Evolutionary conservation across 257 asterid genomes (phyloP), one percentile per base, ranked within the genome.

Genomic region (Rehmannia glutinosa): DNA sequence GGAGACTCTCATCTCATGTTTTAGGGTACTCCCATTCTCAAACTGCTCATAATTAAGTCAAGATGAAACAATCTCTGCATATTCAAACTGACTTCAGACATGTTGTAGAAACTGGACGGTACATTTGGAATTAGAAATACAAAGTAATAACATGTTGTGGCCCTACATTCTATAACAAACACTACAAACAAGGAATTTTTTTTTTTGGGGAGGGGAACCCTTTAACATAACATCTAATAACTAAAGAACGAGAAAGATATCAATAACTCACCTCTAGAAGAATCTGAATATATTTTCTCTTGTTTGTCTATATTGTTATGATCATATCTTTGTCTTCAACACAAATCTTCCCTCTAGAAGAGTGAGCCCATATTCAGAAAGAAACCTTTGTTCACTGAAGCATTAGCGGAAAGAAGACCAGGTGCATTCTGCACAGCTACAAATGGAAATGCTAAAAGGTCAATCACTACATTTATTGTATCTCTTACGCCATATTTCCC

Each of bases 331-430:
- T 91, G 80, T 94, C 99, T 68, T 91, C 98, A 52, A 86, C 81
- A 82, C 95, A 89, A 69, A 94, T 80, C 73, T 83, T 86, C 45
- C 95, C 96, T 62, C 97, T 97, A 50, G 99, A 97, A 69, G 99
- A n/a, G n/a, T n/a, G n/a, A 91, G 36, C 95, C 99, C 85, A 91
- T 75, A 72, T 94, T 94, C 79, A 94, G 90, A 75, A 94, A 86
- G 69, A 83, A 87, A 33, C 99, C 99, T 63, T 97, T 87, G 79
- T 75, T 91, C 27, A 94, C 99, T 64, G 99, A 94, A 80, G 97
- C 99, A 62, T 89, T 91, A 59, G 97, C 86, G 52, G 96, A 84
- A 15, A 89, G 89, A 72, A 75, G 80, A 80, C 97, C 96, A 15
- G 91, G 86, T 39, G 82, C 89, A 84, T 80, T 88, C 77, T 91